phyloP scores from a whole-genome alignment of 441 rosid genomes.

The Heliophila coronopifolia region DNA sequence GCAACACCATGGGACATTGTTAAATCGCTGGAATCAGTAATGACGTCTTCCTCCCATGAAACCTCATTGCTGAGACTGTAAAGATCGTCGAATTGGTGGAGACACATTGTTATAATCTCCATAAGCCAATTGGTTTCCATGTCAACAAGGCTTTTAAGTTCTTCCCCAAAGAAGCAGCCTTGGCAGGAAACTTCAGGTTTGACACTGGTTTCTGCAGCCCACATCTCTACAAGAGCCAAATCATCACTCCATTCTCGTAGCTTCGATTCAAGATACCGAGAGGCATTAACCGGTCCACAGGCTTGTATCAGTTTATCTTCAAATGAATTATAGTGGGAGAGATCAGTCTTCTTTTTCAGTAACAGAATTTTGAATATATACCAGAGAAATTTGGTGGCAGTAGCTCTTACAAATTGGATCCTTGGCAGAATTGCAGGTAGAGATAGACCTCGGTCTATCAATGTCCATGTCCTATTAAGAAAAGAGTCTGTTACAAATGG shows the following conservation, averaged over 20 bases:
- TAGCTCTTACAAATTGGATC: slow-evolving; percentile 46
- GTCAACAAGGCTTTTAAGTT: slow-evolving; percentile 51
- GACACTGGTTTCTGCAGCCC: slow-evolving; percentile 31
- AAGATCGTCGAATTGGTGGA: slow-evolving; percentile 53
- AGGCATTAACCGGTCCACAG: slow-evolving; percentile 59
- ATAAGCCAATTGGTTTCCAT: slow-evolving; percentile 63
- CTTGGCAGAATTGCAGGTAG: slow-evolving; percentile 41
- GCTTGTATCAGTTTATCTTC: slow-evolving; percentile 40
- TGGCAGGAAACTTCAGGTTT: slow-evolving; percentile 18
- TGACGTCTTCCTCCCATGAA: slow-evolving; percentile 29
- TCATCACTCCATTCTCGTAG: slow-evolving; percentile 80
- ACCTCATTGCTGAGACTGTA: slow-evolving; percentile 28
- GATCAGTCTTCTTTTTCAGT: slow-evolving; percentile 37
- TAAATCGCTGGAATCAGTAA: slow-evolving; percentile 7
- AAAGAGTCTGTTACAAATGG: slow-evolving; percentile 53
- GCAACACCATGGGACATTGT: slow-evolving; percentile 37
- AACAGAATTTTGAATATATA: slow-evolving; percentile 45
- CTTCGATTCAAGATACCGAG: slow-evolving; percentile 54
- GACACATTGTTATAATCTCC: slow-evolving; percentile 50
- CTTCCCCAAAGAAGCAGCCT: slow-evolving; percentile 56
- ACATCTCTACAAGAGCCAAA: slow-evolving; percentile 56
- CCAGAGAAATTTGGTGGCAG: slow-evolving; percentile 68
- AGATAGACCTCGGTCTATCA: slow-evolving; percentile 54
- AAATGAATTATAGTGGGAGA: slow-evolving; percentile 28
- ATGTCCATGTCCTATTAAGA: slow-evolving; percentile 41